These are phyloP conservation scores for Yamadazyma atlantica DNA, from an alignment of 1,139 yeast genomes.

Conservation along the genomic window DNA sequence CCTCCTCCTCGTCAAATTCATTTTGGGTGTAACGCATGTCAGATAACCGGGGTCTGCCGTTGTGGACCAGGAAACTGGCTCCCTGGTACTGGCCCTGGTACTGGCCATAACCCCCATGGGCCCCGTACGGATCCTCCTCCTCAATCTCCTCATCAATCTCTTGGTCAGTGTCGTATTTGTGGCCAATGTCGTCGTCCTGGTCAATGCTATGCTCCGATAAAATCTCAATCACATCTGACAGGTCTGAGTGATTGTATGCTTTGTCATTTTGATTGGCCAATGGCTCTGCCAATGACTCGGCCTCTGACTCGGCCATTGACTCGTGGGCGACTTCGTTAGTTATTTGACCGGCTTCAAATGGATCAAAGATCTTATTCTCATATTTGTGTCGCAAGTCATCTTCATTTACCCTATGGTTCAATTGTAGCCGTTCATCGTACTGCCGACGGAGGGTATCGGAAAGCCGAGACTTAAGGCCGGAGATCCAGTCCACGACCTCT, in stretches of 20 bases:
- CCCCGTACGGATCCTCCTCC: no score
- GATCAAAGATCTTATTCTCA: slow-evolving; percentile 30
- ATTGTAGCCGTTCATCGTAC: slow-evolving; percentile 33
- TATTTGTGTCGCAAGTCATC: slow-evolving; percentile 29
- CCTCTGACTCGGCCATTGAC: slow-evolving; percentile 1
- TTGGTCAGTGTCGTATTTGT: no score
- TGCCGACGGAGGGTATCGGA: slow-evolving; percentile 37
- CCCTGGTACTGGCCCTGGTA: not conserved
- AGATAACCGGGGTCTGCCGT: slow-evolving; percentile 8
- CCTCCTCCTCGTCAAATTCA: slow-evolving; percentile 2
- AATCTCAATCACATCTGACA: slow-evolving; percentile 6
- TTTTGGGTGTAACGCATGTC: not conserved
- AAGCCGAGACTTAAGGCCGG: slow-evolving; percentile 44
- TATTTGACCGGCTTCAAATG: no score
- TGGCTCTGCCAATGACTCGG: slow-evolving; percentile 1
- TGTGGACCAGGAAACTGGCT: slow-evolving; percentile 1
- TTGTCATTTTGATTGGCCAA: no score
- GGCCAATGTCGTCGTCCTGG: slow-evolving; percentile 5
- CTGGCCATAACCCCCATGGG: not conserved
- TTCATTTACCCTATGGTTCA: slow-evolving; percentile 29
- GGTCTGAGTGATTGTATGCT: no score
- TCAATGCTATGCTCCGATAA: slow-evolving; percentile 3
- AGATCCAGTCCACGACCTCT: slow-evolving; percentile 54
- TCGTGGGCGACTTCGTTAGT: no score
- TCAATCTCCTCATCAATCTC: slow-evolving; percentile 9